Evolutionary conservation across 257 asterid species (phyloP).

Genomic region (Verbascum thapsus): DNA sequence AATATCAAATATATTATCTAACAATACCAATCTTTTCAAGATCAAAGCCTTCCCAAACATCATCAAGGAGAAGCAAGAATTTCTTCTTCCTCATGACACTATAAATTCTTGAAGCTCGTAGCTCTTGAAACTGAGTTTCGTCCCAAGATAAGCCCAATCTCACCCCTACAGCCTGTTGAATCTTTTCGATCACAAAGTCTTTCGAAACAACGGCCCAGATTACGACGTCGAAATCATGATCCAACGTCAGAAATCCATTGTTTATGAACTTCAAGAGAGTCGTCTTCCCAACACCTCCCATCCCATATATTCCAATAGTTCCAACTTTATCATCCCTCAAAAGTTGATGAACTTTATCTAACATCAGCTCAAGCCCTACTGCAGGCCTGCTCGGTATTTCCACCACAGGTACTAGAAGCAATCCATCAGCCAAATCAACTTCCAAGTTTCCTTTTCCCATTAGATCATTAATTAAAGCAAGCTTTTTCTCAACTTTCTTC

Average conservation of each 20-base stretch:
- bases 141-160: conserved; percentile 52
- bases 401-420: conserved; percentile 49
- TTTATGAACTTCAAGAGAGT: conserved; percentile 47
- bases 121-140: conserved; percentile 42
- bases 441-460: conserved; percentile 40
- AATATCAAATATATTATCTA: no score
- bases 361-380: conserved; percentile 44
- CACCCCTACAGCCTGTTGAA: conserved; percentile 52
- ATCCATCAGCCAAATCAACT: conserved; percentile 44
- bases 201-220: conserved; percentile 52
- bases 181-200: conserved; percentile 43
- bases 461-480: conserved; percentile 34
- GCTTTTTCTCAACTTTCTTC: conserved; percentile 32
- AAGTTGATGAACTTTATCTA: conserved; percentile 31
- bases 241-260: conserved; percentile 37
- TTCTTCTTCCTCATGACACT: conserved; percentile 47
- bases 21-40: conserved; percentile 49
- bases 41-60: conserved; percentile 55
- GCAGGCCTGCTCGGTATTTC: conserved; percentile 51
- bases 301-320: conserved; percentile 40
- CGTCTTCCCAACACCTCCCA: conserved; percentile 50
- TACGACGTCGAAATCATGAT: conserved; percentile 45
- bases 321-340: conserved; percentile 37
- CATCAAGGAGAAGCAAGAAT: conserved; percentile 47
- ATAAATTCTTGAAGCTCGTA: conserved; percentile 41